Conservation (phyloP, 345 rosid genomes). For the Eucalyptus cloeziana region DNA sequence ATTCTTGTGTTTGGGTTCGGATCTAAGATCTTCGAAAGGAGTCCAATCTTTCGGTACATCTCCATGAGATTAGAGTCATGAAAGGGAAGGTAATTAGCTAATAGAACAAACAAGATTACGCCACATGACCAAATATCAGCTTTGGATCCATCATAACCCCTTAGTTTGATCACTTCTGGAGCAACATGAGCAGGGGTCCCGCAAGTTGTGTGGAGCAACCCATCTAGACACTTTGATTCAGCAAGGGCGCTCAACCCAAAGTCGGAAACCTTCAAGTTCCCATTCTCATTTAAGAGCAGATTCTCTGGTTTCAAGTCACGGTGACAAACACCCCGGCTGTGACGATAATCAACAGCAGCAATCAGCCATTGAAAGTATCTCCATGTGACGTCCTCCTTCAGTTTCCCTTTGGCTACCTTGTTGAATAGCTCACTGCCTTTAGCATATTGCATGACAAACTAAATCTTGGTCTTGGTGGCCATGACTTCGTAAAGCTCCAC, state of each 20-base stretch:
- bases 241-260: slow-evolving; percentile 76
- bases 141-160: slow-evolving; percentile 20
- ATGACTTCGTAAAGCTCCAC: slow-evolving; percentile 78
- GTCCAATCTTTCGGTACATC: slow-evolving; percentile 19
- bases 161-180: slow-evolving; percentile 20
- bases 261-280: slow-evolving; percentile 70
- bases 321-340: slow-evolving; percentile 74
- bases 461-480: slow-evolving; percentile 88
- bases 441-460: slow-evolving; percentile 75
- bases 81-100: slow-evolving; percentile 20
- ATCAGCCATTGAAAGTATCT: slow-evolving; percentile 72
- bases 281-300: slow-evolving; percentile 64
- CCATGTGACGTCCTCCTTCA: slow-evolving; percentile 42
- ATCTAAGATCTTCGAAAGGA: slow-evolving; percentile 20
- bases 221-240: slow-evolving; percentile 57
- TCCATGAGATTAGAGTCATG: slow-evolving; percentile 21
- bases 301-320: slow-evolving; percentile 84
- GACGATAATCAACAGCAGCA: slow-evolving; percentile 75
- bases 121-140: slow-evolving; percentile 32
- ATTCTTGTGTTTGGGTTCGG: slow-evolving; percentile 16
- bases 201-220: slow-evolving; percentile 46
- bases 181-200: slow-evolving; percentile 32
- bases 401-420: slow-evolving; percentile 70
- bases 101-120: slow-evolving; percentile 15
- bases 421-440: slow-evolving; percentile 83